Evolutionary conservation across 2,329 filamentous ascomycete genomes (phyloP).

Genomic region (Beauveria varroae): DNA sequence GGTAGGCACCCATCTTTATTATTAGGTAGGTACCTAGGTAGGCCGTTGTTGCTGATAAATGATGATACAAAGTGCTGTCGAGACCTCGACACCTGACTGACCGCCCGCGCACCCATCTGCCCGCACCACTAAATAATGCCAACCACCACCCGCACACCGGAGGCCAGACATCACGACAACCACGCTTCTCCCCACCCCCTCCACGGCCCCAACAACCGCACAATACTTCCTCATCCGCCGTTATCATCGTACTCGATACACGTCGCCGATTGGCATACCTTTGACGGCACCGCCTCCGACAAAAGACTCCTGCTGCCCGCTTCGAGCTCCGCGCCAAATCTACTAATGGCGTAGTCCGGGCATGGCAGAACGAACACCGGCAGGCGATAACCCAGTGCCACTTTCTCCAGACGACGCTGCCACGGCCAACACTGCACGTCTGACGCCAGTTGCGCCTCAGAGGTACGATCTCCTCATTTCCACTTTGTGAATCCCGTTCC

Average conservation of each 20-base stretch:
- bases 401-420: slow-evolving; percentile 32
- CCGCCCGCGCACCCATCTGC: neutral
- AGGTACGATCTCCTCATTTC: slow-evolving; percentile 4
- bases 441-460: slow-evolving; percentile 17
- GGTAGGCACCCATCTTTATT: neutral
- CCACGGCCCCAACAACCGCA: neutral
- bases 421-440: slow-evolving; percentile 13
- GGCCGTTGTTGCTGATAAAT: neutral
- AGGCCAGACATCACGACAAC: neutral
- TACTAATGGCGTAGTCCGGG: slow-evolving; percentile 57
- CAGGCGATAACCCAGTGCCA: slow-evolving; percentile 50
- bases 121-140: neutral
- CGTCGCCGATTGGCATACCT: slow-evolving; percentile 16
- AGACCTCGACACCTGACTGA: slow-evolving; percentile 5
- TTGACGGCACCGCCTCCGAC: neutral
- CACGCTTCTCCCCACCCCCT: neutral
- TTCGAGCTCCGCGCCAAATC: slow-evolving; percentile 28
- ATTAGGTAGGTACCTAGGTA: neutral
- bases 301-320: neutral
- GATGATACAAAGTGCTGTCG: neutral
- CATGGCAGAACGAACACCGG: slow-evolving; percentile 58
- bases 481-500: neutral
- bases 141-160: neutral
- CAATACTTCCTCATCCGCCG: neutral
- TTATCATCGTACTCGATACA: neutral